Percentiles rank a stretch among this genome's conserved stretches.
Evolutionary conservation across 805 yeast genomes (phyloP).

Genomic region (Ogataea nonfermentans): DNA sequence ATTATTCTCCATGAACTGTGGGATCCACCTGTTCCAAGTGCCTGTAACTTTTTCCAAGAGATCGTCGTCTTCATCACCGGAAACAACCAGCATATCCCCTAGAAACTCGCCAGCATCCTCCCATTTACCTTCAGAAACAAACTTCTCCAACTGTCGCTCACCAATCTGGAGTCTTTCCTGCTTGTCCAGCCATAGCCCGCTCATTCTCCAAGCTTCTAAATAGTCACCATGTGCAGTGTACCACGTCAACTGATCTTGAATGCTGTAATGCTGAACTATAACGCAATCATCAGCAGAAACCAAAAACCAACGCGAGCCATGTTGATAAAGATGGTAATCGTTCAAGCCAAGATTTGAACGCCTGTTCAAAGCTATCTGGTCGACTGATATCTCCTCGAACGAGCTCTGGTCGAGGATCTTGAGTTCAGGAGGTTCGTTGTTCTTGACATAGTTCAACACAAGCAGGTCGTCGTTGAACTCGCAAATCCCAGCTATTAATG

Average conservation of each 20-base stretch:
- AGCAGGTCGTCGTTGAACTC: slow-evolving; percentile 69
- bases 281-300: slow-evolving; percentile 83
- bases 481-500: slow-evolving; percentile 72
- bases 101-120: slow-evolving; percentile 51
- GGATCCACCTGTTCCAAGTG: slow-evolving; percentile 68
- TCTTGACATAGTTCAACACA: slow-evolving; percentile 47
- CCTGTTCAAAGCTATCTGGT: slow-evolving; percentile 66
- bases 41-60: slow-evolving; percentile 27
- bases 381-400: slow-evolving; percentile 74
- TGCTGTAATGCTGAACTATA: slow-evolving; percentile 65
- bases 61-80: slow-evolving; percentile 20
- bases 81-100: slow-evolving; percentile 35
- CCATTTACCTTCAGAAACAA: slow-evolving; percentile 51
- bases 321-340: slow-evolving; percentile 69
- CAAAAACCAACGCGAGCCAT: slow-evolving; percentile 53
- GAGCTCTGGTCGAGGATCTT: slow-evolving; percentile 61
- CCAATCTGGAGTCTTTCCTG: slow-evolving; percentile 60
- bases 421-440: slow-evolving; percentile 61
- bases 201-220: slow-evolving; percentile 76
- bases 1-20: slow-evolving; percentile 47
- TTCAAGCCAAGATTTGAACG: slow-evolving; percentile 65
- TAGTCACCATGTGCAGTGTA: slow-evolving; percentile 51
- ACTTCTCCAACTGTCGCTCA: slow-evolving; percentile 46
- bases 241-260: slow-evolving; percentile 75
- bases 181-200: slow-evolving; percentile 53